Evolutionary conservation across 768 basidiomycete species (phyloP).

Genomic region (Boletellus emodensis): DNA sequence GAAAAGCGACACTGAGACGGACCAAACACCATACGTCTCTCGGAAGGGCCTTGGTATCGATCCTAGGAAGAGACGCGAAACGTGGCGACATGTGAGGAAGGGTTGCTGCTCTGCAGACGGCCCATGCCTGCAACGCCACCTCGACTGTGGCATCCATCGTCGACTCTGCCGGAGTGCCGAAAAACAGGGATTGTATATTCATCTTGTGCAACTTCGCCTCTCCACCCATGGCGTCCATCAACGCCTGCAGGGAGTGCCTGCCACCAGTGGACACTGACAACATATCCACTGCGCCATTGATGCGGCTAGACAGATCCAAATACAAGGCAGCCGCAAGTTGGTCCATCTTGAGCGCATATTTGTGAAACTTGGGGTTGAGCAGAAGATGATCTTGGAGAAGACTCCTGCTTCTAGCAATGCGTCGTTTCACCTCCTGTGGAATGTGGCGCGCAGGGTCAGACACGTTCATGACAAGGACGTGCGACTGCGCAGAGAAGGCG

Average conservation of each 20-base stretch:
- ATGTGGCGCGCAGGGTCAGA: slow-evolving; percentile 10
- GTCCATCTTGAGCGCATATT: slow-evolving; percentile 47
- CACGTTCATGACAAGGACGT: slow-evolving; percentile 35
- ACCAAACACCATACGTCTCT: slow-evolving; percentile 23
- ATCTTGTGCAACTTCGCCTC: slow-evolving; percentile 25
- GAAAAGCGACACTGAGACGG: not conserved
- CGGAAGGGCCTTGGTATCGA: slow-evolving; percentile 27
- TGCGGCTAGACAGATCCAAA: slow-evolving; percentile 35
- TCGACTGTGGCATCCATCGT: slow-evolving; percentile 10
- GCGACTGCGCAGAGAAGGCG: slow-evolving; percentile 37
- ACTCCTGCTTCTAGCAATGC: slow-evolving; percentile 8
- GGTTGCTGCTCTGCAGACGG: slow-evolving; percentile 35
- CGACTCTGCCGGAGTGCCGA: slow-evolving; percentile 12
- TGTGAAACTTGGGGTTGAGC: slow-evolving; percentile 23
- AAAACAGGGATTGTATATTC: slow-evolving; percentile 31
- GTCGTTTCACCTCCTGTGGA: not conserved
- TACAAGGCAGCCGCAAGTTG: slow-evolving; percentile 38
- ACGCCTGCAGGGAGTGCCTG: slow-evolving; percentile 33
- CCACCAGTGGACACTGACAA: slow-evolving; percentile 28
- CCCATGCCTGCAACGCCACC: slow-evolving; percentile 45
- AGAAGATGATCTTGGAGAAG: slow-evolving; percentile 34
- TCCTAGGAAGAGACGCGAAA: slow-evolving; percentile 15
- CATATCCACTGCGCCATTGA: slow-evolving; percentile 39
- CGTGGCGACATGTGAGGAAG: slow-evolving; percentile 16
- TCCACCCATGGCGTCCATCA: slow-evolving; percentile 39